Percentiles rank a stretch among this genome's conserved stretches.
Conservation (phyloP, 2,329 filamentous ascomycete genomes). For the Lachnellula hyalina region DNA sequence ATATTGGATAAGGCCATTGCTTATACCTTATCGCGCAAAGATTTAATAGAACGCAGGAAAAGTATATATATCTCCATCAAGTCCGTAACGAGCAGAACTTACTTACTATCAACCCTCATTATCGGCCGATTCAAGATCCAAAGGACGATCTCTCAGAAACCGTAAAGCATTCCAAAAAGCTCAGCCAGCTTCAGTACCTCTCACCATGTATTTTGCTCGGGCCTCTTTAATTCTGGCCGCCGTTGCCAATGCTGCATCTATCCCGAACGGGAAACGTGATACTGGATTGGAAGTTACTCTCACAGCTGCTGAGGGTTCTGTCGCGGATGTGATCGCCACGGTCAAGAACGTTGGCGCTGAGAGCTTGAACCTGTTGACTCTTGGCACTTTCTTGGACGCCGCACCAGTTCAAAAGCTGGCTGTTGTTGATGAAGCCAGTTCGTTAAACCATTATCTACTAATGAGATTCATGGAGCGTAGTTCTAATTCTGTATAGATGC, state of each 20-base stretch:
- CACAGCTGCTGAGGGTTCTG: constrained; percentile 29
- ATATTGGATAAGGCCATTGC: neutral
- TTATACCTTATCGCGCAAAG: neutral
- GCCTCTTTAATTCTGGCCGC: constrained; percentile 12
- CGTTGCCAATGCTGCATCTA: constrained; percentile 17
- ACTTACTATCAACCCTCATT: neutral
- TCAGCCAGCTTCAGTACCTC: neutral
- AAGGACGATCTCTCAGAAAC: no score
- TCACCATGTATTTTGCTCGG: constrained; percentile 27
- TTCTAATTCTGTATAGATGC: constrained; percentile 33
- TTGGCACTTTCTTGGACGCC: constrained; percentile 37
- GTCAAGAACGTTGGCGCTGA: constrained; percentile 37
- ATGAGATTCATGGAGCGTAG: constrained; percentile 15
- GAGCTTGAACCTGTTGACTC: constrained; percentile 35
- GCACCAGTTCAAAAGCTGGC: constrained; percentile 38
- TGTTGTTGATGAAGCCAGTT: constrained; percentile 31
- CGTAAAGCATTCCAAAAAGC: constrained; percentile 6
- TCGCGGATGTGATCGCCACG: constrained; percentile 34
- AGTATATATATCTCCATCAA: neutral
- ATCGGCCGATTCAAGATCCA: neutral
- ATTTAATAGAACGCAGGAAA: neutral
- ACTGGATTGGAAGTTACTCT: constrained; percentile 23
- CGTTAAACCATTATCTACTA: neutral
- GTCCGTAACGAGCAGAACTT: neutral
- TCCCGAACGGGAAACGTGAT: constrained; percentile 8